Evolutionary conservation across 441 rosid genomes (phyloP).

Genomic region (Gossypium gossypioides): DNA sequence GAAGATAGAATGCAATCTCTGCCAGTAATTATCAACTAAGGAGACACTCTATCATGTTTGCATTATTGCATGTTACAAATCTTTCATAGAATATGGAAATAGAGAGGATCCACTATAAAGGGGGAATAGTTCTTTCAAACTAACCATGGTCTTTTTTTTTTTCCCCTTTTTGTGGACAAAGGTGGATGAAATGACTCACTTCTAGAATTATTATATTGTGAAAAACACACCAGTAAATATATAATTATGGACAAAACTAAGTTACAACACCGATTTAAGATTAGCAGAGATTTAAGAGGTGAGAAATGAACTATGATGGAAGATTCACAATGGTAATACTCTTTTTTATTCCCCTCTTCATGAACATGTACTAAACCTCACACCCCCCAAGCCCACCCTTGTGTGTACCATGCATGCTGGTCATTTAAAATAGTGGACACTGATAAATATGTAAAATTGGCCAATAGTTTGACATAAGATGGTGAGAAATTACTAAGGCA

Average conservation of each 20-base stretch:
- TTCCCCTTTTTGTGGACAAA: neutral
- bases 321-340: neutral
- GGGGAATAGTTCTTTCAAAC: neutral
- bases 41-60: neutral
- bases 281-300: neutral
- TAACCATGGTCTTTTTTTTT: neutral
- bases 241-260: neutral
- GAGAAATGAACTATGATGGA: neutral
- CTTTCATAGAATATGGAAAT: conserved; percentile 1
- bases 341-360: neutral
- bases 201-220: neutral
- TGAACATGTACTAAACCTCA: neutral
- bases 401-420: neutral
- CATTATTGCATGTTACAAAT: neutral
- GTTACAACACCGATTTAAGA: neutral
- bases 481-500: neutral
- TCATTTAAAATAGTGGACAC: neutral
- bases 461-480: neutral
- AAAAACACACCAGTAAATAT: neutral
- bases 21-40: neutral
- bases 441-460: neutral
- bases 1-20: neutral
- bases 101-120: neutral
- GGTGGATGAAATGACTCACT: conserved; percentile 1
- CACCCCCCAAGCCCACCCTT: neutral